Percentiles rank a stretch among this genome's conserved stretches.
These are phyloP conservation scores for Trichoderma sp. DNA, from an alignment of 2,329 filamentous ascomycete genomes.

Conservation along the genomic window DNA sequence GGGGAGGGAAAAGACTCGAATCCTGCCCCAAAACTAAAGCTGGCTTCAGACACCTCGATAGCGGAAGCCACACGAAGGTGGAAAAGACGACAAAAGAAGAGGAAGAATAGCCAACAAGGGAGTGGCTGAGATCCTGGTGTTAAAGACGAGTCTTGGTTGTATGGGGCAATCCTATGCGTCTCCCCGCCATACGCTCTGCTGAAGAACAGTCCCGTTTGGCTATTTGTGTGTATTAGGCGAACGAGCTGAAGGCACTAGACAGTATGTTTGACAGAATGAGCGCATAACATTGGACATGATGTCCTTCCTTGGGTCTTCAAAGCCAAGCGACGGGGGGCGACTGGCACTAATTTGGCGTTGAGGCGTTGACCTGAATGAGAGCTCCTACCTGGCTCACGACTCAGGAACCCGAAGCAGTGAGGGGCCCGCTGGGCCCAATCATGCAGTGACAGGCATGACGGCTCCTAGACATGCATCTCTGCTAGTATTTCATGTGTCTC, in stretches of 20 bases:
- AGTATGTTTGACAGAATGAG: neutral
- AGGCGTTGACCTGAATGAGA: slow-evolving; percentile 3
- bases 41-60: neutral
- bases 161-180: slow-evolving; percentile 6
- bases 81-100: neutral
- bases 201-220: neutral
- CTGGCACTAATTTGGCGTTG: slow-evolving; percentile 6
- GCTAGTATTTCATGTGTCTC: neutral
- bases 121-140: slow-evolving; percentile 8
- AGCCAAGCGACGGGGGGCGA: neutral
- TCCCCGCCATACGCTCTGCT: neutral
- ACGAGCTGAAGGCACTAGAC: slow-evolving; percentile 8
- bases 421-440: slow-evolving; percentile 1
- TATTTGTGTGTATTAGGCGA: neutral
- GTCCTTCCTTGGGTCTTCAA: neutral
- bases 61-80: neutral
- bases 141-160: neutral
- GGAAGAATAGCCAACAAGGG: neutral
- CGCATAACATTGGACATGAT: neutral
- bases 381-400: slow-evolving; percentile 3
- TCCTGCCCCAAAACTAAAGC: neutral
- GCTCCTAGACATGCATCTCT: neutral
- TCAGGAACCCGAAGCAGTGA: slow-evolving; percentile 13
- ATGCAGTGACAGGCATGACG: neutral
- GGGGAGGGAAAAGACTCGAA: neutral